Evolutionary conservation across 2,329 filamentous ascomycete genomes (phyloP).

Genomic region (Aspergillus japonicus): DNA sequence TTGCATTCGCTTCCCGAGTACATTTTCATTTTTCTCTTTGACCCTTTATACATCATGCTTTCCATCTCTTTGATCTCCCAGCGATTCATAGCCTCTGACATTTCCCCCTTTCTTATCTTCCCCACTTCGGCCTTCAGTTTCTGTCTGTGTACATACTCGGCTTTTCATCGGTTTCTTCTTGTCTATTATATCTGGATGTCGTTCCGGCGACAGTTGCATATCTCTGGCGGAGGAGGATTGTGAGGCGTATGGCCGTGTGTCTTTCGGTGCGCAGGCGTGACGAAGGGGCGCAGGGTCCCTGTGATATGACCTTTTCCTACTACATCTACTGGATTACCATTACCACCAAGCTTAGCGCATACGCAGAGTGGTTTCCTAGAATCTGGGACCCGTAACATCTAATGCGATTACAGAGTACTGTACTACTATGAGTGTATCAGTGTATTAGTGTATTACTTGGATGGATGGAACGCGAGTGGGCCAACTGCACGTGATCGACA

Average conservation of each 20-base stretch:
- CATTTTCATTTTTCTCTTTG: conserved; percentile 8
- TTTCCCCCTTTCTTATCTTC: conserved; percentile 3
- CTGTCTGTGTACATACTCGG: conserved; percentile 30
- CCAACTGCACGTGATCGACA: background rate
- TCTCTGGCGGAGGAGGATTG: conserved; percentile 11
- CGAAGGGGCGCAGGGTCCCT: conserved; percentile 19
- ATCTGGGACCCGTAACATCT: background rate
- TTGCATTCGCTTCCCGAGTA: conserved; percentile 13
- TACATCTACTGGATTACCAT: background rate
- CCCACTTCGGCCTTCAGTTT: conserved; percentile 1
- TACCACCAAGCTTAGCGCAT: background rate
- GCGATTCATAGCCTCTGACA: conserved; percentile 1
- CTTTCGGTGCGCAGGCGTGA: conserved; percentile 26
- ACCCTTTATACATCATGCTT: conserved; percentile 8
- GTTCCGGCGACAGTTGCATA: conserved; percentile 9
- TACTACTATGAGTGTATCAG: too few species aligned
- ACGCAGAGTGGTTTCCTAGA: background rate
- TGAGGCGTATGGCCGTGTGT: conserved; percentile 21
- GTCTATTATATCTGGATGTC: conserved; percentile 12
- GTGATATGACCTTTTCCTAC: conserved; percentile 8
- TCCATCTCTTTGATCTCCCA: conserved; percentile 13
- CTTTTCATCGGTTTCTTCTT: conserved; percentile 12
- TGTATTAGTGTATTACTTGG: too few species aligned
- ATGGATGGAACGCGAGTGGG: too few species aligned
- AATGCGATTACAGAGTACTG: background rate